Base-by-base conservation (phyloP, 345 rosid genomes). In the Carallia brachiata region DNA sequence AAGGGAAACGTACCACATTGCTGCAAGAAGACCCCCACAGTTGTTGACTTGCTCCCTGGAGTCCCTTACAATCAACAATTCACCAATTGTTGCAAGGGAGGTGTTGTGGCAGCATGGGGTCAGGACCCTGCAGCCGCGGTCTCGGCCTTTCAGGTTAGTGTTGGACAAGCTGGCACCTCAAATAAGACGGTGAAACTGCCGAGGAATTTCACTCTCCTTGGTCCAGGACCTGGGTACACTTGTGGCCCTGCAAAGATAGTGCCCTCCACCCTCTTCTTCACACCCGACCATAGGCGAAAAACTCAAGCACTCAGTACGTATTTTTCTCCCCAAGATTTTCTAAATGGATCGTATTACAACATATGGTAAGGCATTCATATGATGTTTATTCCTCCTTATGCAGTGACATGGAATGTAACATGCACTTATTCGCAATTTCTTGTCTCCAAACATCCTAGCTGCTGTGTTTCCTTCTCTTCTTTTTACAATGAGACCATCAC, bases 221-320 rank as follows among this genome's bases (percentile, higher is more conserved):
- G 86, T 73, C 97, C 94, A 4, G 94, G 94, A 66, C 90, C 81
- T 0, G 94, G 90, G 0, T 90, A 90, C 73, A 90, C 94, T 63
- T 88, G 97, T 61, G 90, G 94, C 71, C 92, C 88, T 27, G 92
- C 86, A 28, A 85, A 83, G 81, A 70, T 90, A 59, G 94, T 90
- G 12, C 88, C 88, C 28, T 86, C 97, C 31, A 88, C 88, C 10
- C 74, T 83, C 64, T 88, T 78, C 82, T 39, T 90, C 4, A 79
- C 92, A 34, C 10, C 85, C 37, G 97, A 90, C 72, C 84, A 58
- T 56, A 70, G 94, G 66, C 77, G 92, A 78, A 85, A 85, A 69
- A 90, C 97, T 37, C 94, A 90, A 66, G 94, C 97, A 30, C 67
- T 89, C 47, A 88, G 94, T 88, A 84, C 71, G 88, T 69, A 65